Evolutionary conservation across 768 basidiomycete genomes (phyloP).

Genomic region (Lactarius pseudohatsudake): DNA sequence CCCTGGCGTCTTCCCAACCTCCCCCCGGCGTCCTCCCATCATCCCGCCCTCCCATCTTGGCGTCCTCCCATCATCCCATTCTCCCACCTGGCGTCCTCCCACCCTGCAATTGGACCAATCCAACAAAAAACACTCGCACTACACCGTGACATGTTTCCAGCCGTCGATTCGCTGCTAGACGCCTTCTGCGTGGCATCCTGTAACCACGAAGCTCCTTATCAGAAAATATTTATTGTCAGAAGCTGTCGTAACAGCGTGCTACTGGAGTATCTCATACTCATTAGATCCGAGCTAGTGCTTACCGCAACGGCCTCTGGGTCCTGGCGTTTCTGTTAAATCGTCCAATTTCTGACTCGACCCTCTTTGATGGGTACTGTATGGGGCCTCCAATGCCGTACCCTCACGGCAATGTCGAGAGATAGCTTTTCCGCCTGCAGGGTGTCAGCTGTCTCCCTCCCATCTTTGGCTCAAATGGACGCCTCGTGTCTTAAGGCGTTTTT

Average conservation of each 20-base stretch:
- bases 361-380: too few relatives aligned
- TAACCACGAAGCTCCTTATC: slow-evolving; percentile 27
- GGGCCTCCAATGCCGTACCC: slow-evolving; percentile 26
- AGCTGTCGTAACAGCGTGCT: slow-evolving; percentile 20
- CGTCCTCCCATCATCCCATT: too few relatives aligned
- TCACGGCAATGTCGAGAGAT: slow-evolving; percentile 25
- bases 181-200: slow-evolving; percentile 23
- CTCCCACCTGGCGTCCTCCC: too few relatives aligned
- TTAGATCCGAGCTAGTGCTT: slow-evolving; percentile 15
- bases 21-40: too few relatives aligned
- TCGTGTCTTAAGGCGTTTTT: slow-evolving; percentile 27
- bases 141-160: slow-evolving; percentile 28
- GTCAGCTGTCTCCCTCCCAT: slow-evolving; percentile 29
- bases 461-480: slow-evolving; percentile 30
- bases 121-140: too few relatives aligned
- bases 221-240: slow-evolving; percentile 25
- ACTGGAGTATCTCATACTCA: slow-evolving; percentile 20
- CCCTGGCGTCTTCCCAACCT: too few relatives aligned
- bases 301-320: slow-evolving; percentile 20
- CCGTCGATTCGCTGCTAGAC: neutral
- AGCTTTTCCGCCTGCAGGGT: slow-evolving; percentile 26
- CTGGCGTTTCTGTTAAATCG: slow-evolving; percentile 13
- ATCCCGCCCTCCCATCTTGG: too few relatives aligned
- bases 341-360: slow-evolving; percentile 22
- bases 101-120: too few relatives aligned